Evolutionary conservation across 257 asterid species (phyloP), one percentile per base, ranked within the genome.

Genomic region (Gentiana straminea): DNA sequence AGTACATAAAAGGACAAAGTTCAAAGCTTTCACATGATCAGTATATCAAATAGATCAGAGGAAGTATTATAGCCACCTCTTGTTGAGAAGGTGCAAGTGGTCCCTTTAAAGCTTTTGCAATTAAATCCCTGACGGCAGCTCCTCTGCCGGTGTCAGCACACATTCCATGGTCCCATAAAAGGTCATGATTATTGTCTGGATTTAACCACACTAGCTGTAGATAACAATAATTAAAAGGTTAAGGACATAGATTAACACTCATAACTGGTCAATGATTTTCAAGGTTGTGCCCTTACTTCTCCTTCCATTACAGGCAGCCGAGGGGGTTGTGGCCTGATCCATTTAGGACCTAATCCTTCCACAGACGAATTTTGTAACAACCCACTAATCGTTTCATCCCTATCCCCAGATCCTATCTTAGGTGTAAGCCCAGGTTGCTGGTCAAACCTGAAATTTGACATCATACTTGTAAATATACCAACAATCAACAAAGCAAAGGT

Each of bases 81-180:
- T 91, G 97, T 58, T 91, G 94, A 58, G 77, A 67, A 63, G 98
- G 98, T 49, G 68, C 78, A 65, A 91, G 97, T 34, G 97, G 86
- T 45, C 89, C 88, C 73, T 84, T 91, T 68, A 91, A 65, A 65
- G 98, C 98, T 83, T 83, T 91, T 43, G 87, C 87, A 64, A 91
- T 84, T 61, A 91, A 72, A 68, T 91, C 94, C 70, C 94, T 83
- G 54, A 92, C 86, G 53, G 98, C 94, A 38, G 90, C 97, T 73
- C 97, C 97, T 76, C 86, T 73, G 62, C 94, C 85, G 39, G 97
- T 92, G 79, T 91, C 96, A 70, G 95, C 96, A 59, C 98, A 91
- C 98, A 87, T 91, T 58, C 95, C 89, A 68, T 84, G 77, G 76
- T 91, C 98, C 98, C 98, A 91, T 58, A 81, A 68, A 66, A 84